Evolutionary conservation across 1,284 basidiomycete species (phyloP), one percentile per base, ranked within the genome.

Genomic region (Pseudozyma sp.): DNA sequence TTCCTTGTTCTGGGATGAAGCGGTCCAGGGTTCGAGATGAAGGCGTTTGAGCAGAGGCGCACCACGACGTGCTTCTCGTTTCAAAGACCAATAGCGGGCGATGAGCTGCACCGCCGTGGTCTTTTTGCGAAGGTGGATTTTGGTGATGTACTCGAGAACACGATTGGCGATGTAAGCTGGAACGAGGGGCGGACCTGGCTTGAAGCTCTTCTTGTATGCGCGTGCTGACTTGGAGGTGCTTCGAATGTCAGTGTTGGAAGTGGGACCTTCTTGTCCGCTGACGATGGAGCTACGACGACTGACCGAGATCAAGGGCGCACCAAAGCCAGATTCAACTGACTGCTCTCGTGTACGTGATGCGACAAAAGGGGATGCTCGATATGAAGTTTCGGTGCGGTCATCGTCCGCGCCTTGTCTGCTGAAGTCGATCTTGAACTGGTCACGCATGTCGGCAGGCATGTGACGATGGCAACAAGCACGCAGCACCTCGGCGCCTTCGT

Each of bases 11-110:
- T 88, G 87, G 1, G 89, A 88, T 18, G 89, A 89, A 1, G 94
- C 93, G 0, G 96, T 97, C 97, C 96, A 99, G 0, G 96, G 97
- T 87, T 99, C 96, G 36, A 99, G 87, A 86, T 99, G 95, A 56
- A 99, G 86, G 52, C 97, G 86, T 86, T 98, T 99, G 77, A 99
- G 86, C 55, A 99, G 85, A 2, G 96, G 95, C 2, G 97, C 97
- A 3, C 97, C 97, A 45, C 96, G 87, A 66, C 96, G 89, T 0
- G 90, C 93, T 85, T 99, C 95, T 6, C 96, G 88, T 86, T 99
- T 98, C 85, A 99, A 85, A 83, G 95, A 97, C 96, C 96, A 99
- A 84, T 97, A 99, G 77, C 91, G 90, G 77, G 93, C 95, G 39
- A 96, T 88, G 79, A 91, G 86, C 53, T 91, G 89, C 5, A 98